Evolutionary conservation across 805 yeast species (phyloP).

Genomic region (Candida namnaoensis): DNA sequence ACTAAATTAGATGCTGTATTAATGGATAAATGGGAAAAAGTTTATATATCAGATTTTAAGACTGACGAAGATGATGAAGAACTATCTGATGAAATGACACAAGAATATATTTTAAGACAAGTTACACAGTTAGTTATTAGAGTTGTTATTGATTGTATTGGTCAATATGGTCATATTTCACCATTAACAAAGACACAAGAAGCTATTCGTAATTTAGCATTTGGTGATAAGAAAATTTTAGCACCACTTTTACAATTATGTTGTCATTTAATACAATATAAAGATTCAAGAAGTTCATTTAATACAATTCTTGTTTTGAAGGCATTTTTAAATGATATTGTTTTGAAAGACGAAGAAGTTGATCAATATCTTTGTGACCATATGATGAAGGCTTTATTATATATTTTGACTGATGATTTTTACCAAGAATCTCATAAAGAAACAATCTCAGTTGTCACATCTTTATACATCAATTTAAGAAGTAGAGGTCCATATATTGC

Average conservation of each 20-base stretch:
- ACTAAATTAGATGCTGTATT: constrained; percentile 66
- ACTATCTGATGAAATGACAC: constrained; percentile 96
- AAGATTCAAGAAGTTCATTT: constrained; percentile 88
- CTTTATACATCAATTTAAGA: constrained; percentile 66
- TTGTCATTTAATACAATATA: constrained; percentile 69
- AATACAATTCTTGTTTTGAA: constrained; percentile 79
- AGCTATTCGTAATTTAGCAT: constrained; percentile 57
- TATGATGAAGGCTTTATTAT: constrained; percentile 60
- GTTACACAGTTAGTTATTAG: constrained; percentile 88
- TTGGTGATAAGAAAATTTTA: constrained; percentile 54
- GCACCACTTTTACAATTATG: constrained; percentile 73
- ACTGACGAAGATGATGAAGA: constrained; percentile 56
- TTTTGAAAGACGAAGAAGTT: constrained; percentile 65
- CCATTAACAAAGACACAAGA: constrained; percentile 48
- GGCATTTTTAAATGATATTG: constrained; percentile 59
- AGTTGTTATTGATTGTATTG: constrained; percentile 77
- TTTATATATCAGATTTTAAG: constrained; percentile 33
- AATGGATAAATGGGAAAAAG: constrained; percentile 67
- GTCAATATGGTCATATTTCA: constrained; percentile 50
- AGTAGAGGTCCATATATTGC: constrained; percentile 65
- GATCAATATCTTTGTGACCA: constrained; percentile 52
- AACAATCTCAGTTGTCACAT: constrained; percentile 83
- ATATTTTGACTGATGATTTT: constrained; percentile 62
- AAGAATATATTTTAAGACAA: constrained; percentile 88
- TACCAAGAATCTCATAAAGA: constrained; percentile 85